phyloP scores from a whole-genome alignment of 768 basidiomycete species.

The Favolaschia claudopus region DNA sequence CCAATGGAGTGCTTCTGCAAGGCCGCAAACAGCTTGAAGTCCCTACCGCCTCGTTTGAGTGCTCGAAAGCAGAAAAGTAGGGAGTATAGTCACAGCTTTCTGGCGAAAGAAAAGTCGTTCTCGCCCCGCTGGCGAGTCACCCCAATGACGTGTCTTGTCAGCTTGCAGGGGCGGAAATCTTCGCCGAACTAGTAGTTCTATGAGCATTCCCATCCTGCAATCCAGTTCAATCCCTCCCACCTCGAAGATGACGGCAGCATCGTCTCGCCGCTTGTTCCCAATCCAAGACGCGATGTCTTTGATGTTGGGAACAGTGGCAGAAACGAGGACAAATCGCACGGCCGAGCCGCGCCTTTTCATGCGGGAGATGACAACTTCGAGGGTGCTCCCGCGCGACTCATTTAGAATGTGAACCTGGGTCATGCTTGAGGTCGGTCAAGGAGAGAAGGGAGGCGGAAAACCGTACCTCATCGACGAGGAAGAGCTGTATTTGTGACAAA shows the following conservation, averaged over 20 bases:
- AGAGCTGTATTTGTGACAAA: conserved; percentile 74
- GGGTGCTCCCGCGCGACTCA: conserved; percentile 87
- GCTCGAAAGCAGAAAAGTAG: not conserved
- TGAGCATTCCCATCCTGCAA: not conserved
- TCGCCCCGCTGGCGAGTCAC: conserved; percentile 65
- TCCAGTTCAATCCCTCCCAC: conserved; percentile 43
- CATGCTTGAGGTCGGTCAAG: not conserved
- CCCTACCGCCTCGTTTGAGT: conserved; percentile 32
- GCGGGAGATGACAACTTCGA: conserved; percentile 94
- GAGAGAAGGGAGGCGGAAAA: not conserved
- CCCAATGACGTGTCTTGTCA: conserved; percentile 77
- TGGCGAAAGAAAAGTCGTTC: conserved; percentile 84
- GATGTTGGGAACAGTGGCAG: conserved; percentile 94
- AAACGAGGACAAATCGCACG: conserved; percentile 88
- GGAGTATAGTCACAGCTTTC: conserved; percentile 48
- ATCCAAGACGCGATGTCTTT: conserved; percentile 92
- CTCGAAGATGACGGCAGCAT: conserved; percentile 71
- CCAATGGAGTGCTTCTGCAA: conserved; percentile 76
- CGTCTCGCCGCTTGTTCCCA: conserved; percentile 48
- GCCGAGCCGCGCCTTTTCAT: conserved; percentile 80
- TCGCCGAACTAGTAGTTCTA: conserved; percentile 79
- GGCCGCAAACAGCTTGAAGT: conserved; percentile 74
- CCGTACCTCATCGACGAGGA: conserved; percentile 90
- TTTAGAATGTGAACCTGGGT: conserved; percentile 89
- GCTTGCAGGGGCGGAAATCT: conserved; percentile 86